Evolutionary conservation across 805 yeast species (phyloP).

Genomic region (Pichia kluyveri): DNA sequence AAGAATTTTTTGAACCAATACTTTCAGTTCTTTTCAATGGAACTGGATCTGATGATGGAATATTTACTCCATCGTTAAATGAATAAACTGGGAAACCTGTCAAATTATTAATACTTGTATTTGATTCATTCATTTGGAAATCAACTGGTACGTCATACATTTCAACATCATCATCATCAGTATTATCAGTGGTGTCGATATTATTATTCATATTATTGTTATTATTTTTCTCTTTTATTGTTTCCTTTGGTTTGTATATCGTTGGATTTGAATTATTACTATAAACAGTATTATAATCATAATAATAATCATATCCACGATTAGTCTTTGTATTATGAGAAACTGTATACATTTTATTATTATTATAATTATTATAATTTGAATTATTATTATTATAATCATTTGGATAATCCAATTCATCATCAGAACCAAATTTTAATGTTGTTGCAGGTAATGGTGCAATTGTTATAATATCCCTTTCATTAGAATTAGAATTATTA

Average conservation of each 20-base stretch:
- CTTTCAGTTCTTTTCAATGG: conserved; percentile 11
- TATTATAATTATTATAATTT: conserved; percentile 21
- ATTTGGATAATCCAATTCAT: conserved; percentile 22
- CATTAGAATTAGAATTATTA: no score
- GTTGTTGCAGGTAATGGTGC: conserved; percentile 81
- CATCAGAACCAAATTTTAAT: conserved; percentile 62
- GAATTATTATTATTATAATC: neutral
- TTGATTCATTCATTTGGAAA: conserved; percentile 24
- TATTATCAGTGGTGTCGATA: no score
- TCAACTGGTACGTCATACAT: conserved; percentile 33
- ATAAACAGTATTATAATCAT: conserved; percentile 74
- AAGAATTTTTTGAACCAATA: conserved; percentile 12
- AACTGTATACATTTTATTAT: conserved; percentile 34
- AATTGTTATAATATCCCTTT: conserved; percentile 41
- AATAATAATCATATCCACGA: conserved; percentile 69
- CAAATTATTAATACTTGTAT: neutral
- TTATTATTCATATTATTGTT: no score
- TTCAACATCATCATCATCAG: conserved; percentile 16
- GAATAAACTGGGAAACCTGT: neutral
- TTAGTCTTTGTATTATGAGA: conserved; percentile 66
- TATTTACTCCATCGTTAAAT: conserved; percentile 3
- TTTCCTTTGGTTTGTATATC: conserved; percentile 6
- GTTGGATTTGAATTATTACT: conserved; percentile 42
- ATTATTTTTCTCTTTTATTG: neutral
- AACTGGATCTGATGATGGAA: conserved; percentile 1